phyloP scores from a whole-genome alignment of 495 filamentous ascomycete genomes.

The Aspergillus funiculosus region DNA sequence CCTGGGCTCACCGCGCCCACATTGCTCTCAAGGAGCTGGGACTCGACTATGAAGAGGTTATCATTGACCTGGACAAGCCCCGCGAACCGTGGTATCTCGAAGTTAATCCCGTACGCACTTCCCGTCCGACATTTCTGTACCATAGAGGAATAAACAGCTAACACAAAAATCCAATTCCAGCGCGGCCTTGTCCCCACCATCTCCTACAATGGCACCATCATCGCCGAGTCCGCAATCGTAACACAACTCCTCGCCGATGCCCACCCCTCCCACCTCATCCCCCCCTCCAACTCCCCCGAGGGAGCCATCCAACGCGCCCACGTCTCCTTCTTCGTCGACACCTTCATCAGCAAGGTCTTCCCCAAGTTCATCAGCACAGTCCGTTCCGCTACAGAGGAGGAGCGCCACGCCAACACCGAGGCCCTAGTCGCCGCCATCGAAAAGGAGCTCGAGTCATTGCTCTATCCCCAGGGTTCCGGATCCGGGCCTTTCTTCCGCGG shows the following conservation, averaged over 20 bases:
- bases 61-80: conserved; percentile 66
- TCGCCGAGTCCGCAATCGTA: conserved; percentile 72
- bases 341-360: conserved; percentile 60
- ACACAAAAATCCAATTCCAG: conserved; percentile 19
- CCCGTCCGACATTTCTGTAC: neutral
- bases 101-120: conserved; percentile 62
- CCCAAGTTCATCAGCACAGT: conserved; percentile 40
- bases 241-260: conserved; percentile 64
- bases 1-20: conserved; percentile 78
- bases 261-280: conserved; percentile 46
- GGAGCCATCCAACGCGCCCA: conserved; percentile 58
- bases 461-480: conserved; percentile 39
- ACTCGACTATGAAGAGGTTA: conserved; percentile 71
- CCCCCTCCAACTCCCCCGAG: conserved; percentile 28
- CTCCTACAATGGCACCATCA: conserved; percentile 63
- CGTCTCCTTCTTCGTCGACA: conserved; percentile 71
- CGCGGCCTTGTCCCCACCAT: conserved; percentile 74
- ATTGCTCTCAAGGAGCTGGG: conserved; percentile 69
- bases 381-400: conserved; percentile 31
- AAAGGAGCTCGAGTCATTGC: conserved; percentile 70
- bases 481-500: conserved; percentile 79
- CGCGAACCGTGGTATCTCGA: conserved; percentile 79
- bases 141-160: neutral
- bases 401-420: conserved; percentile 30
- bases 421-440: conserved; percentile 47